Evolutionary conservation across 305 asterid genomes (phyloP).

Genomic region (Solanum hybrid): DNA sequence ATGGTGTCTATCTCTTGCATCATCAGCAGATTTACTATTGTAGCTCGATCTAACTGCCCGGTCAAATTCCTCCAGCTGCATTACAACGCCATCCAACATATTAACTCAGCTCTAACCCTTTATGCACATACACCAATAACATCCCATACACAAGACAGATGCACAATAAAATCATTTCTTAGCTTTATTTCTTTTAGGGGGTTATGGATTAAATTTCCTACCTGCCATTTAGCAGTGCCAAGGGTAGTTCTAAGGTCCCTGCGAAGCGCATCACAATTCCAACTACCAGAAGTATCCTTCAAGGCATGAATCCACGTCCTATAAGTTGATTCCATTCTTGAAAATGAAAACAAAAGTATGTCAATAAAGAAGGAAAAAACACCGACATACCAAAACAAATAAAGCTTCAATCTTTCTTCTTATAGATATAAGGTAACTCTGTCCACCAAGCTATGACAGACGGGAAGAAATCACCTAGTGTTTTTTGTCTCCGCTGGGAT

Average conservation of each 20-base stretch:
- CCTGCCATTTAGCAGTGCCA: constrained; percentile 99
- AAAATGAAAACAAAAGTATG: constrained; percentile 5
- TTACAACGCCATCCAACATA: background rate
- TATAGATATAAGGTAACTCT: background rate
- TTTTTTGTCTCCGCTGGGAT: background rate
- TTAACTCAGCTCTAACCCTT: background rate
- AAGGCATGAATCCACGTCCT: constrained; percentile 77
- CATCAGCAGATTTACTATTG: constrained; percentile 35
- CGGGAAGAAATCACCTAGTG: background rate
- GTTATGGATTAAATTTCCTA: background rate
- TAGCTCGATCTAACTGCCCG: constrained; percentile 73
- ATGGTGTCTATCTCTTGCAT: constrained; percentile 66
- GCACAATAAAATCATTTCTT: background rate
- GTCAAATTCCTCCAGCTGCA: constrained; percentile 89
- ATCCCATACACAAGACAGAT: background rate
- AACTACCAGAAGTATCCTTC: constrained; percentile 49
- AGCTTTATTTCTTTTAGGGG: background rate
- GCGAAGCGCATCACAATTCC: constrained; percentile 67
- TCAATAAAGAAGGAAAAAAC: background rate
- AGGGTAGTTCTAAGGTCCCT: constrained; percentile 75
- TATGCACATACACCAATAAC: background rate
- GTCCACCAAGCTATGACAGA: background rate
- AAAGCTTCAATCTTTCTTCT: background rate
- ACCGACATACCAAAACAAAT: background rate
- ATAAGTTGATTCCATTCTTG: constrained; percentile 91